phyloP scores from a whole-genome alignment of 805 yeast species.

The Candida stauntonica region DNA sequence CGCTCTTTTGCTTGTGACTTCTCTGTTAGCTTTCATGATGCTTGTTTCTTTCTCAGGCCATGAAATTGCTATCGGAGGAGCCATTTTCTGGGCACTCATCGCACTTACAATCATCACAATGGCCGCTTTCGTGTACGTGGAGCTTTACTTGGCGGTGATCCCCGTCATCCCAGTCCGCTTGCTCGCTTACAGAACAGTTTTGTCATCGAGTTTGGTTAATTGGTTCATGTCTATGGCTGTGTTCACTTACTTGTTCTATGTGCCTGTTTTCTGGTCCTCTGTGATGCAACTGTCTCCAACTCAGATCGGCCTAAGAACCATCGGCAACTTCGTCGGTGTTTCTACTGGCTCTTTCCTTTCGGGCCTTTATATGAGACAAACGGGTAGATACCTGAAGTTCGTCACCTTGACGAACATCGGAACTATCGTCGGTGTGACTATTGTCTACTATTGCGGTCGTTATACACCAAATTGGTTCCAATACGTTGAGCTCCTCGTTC shows the following conservation, averaged over 20 bases:
- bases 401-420: slow-evolving; percentile 39
- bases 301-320: slow-evolving; percentile 49
- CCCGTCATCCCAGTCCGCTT: slow-evolving; percentile 62
- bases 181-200: slow-evolving; percentile 51
- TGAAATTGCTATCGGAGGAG: slow-evolving; percentile 43
- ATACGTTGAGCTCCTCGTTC: slow-evolving; percentile 41
- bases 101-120: slow-evolving; percentile 30
- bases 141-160: slow-evolving; percentile 40
- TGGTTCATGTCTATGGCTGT: slow-evolving; percentile 68
- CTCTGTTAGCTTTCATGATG: slow-evolving; percentile 54
- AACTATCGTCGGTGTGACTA: slow-evolving; percentile 43
- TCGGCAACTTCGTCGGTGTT: slow-evolving; percentile 63
- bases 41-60: slow-evolving; percentile 67
- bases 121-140: slow-evolving; percentile 40
- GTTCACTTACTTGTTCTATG: slow-evolving; percentile 59
- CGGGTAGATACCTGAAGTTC: slow-evolving; percentile 59
- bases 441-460: slow-evolving; percentile 28
- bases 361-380: slow-evolving; percentile 61
- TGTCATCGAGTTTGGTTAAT: slow-evolving; percentile 60
- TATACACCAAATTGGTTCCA: slow-evolving; percentile 34
- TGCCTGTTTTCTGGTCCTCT: slow-evolving; percentile 63
- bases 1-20: slow-evolving; percentile 50
- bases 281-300: slow-evolving; percentile 51
- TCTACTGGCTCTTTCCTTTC: slow-evolving; percentile 62
- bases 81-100: slow-evolving; percentile 34